phyloP scores from a whole-genome alignment of 2,329 filamentous ascomycete species.

The Tolypocladium ovalisporum region DNA sequence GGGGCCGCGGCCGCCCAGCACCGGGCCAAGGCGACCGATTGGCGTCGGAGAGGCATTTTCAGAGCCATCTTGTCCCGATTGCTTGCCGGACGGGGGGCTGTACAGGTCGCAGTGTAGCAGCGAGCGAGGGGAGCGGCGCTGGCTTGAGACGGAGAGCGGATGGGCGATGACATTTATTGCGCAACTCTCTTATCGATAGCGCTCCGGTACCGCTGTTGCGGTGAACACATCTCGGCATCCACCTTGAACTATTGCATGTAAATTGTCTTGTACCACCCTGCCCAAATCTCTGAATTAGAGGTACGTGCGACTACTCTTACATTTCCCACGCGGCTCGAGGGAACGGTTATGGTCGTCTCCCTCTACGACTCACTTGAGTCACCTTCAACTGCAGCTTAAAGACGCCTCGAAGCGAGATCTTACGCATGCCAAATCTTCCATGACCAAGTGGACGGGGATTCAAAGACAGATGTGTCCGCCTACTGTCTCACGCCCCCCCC shows the following conservation, averaged over 20 bases:
- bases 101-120: not conserved
- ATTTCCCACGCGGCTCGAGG: not conserved
- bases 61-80: constrained; percentile 24
- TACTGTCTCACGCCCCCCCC: too few relatives aligned
- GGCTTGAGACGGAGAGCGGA: not conserved
- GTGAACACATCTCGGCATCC: not conserved
- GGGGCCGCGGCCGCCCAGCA: constrained; percentile 11
- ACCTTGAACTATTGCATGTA: not conserved
- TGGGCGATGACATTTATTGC: not conserved
- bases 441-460: too few relatives aligned
- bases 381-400: too few relatives aligned
- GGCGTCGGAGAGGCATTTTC: constrained; percentile 26
- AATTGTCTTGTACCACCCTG: too few relatives aligned
- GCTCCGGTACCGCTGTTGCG: constrained; percentile 6
- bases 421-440: too few relatives aligned
- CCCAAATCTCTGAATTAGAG: not conserved
- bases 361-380: too few relatives aligned
- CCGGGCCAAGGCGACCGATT: constrained; percentile 19
- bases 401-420: too few relatives aligned
- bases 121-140: not conserved
- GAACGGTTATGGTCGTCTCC: too few relatives aligned
- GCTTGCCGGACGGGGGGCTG: not conserved
- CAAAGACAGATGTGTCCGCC: too few relatives aligned
- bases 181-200: constrained; percentile 6
- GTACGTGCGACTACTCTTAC: not conserved